Base-by-base conservation (phyloP, 2,329 filamentous ascomycete genomes). In the Intubia oerlemansii region DNA sequence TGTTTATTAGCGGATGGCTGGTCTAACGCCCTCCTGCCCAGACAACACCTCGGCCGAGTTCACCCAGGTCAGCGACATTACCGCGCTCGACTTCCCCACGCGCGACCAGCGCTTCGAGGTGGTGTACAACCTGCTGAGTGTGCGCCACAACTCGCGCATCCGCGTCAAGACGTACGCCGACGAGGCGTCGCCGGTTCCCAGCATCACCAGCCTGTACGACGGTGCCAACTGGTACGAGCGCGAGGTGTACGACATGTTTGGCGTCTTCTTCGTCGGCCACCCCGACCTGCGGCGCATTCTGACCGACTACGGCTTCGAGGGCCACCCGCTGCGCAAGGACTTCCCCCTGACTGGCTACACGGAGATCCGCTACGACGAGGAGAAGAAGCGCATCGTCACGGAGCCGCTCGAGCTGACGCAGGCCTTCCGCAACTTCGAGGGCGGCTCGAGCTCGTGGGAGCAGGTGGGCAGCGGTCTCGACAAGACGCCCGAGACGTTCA, bases 241-340 rank as follows among this genome's bases (percentile, higher is more conserved):
- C 41, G 88, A 98, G 56, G 82, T 91, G 15, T 95, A 95, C 56
- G 88, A 98, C 53, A 54, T 98, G 44, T 98, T 91, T 47, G 88
- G 88, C 38, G 82, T 98, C 40, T 93, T 95, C 63, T 98, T 98
- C 55, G 64, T 75, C 31, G 81, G 76, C 36, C 88, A 98, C 59
- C 88, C 88, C 22, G 90, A 98, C 57, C 62, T 98, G 42, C 72
- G 88, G 51, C 71, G 88, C 42, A 95, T 98, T 57, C 90, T 98
- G 85, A 98, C 88, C 39, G 88, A 98, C 52, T 98, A 98, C 52
- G 88, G 88, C 30, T 98, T 98, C 47, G 90, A 98, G 51, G 88
- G 88, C 30, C 88, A 98, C 57, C 88, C 88, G 24, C 58, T 98
- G 48, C 70, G 90, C 47, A 98, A 98, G 60, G 88, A 98, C 50